phyloP scores from a whole-genome alignment of 2,329 filamentous ascomycete species.

The Dothidotthia symphoricarpi region DNA sequence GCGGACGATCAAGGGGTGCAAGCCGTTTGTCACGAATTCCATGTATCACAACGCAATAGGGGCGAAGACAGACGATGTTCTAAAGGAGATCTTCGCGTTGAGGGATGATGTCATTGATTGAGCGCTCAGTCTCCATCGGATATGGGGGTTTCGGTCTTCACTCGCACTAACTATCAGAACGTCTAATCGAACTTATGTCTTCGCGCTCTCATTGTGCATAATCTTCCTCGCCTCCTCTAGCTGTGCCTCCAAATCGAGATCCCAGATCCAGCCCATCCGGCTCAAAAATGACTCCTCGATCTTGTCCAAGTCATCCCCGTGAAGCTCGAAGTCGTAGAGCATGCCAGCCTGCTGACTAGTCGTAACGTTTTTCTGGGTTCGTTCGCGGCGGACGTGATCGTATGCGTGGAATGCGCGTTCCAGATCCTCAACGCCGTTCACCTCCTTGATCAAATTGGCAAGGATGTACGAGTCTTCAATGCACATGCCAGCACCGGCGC shows the following conservation, averaged over 20 bases:
- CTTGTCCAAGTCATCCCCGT: constrained; percentile 41
- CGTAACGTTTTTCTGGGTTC: constrained; percentile 30
- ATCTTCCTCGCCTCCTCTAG: constrained; percentile 33
- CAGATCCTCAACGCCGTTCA: constrained; percentile 27
- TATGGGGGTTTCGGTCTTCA: too few species aligned
- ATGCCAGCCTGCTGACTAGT: constrained; percentile 33
- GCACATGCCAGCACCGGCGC: constrained; percentile 57
- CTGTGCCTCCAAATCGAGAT: constrained; percentile 40
- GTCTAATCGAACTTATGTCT: constrained; percentile 3
- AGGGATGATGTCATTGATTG: constrained; percentile 67
- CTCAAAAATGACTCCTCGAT: constrained; percentile 32
- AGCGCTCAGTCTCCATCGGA: too few species aligned
- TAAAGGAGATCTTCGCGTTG: constrained; percentile 72
- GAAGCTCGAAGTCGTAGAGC: constrained; percentile 44
- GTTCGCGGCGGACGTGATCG: constrained; percentile 28
- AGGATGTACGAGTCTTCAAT: constrained; percentile 53
- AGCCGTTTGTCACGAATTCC: constrained; percentile 79
- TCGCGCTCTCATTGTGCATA: constrained; percentile 13
- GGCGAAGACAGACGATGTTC: constrained; percentile 69
- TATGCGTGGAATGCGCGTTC: constrained; percentile 35
- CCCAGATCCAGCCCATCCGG: constrained; percentile 45
- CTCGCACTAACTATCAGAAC: too few species aligned
- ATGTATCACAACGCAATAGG: constrained; percentile 85
- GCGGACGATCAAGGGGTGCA: constrained; percentile 68
- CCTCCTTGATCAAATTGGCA: constrained; percentile 31